Percentiles rank a stretch among this genome's conserved stretches.
phyloP scores from a whole-genome alignment of 768 basidiomycete genomes.

The Lepiota brunneoincarnata region DNA sequence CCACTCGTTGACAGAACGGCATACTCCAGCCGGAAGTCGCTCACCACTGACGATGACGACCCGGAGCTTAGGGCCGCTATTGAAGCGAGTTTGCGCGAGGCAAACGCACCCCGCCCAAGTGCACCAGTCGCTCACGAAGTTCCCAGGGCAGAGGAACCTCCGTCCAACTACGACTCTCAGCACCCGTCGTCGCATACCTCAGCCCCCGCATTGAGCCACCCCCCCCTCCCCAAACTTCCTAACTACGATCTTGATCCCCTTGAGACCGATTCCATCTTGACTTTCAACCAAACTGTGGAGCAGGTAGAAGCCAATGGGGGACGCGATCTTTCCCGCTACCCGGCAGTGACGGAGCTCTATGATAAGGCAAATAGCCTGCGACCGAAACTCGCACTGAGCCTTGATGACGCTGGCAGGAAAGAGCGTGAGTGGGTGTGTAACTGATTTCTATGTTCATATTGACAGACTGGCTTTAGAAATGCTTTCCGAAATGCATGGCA shows the following conservation, averaged over 20 bases:
- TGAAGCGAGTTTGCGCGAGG: constrained; percentile 91
- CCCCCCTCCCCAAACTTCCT: constrained; percentile 55
- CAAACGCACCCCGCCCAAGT: constrained; percentile 71
- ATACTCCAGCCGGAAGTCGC: constrained; percentile 32
- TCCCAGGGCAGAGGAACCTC: constrained; percentile 40
- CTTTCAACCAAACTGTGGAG: constrained; percentile 89
- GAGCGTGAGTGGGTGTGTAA: constrained; percentile 51
- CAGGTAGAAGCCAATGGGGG: constrained; percentile 78
- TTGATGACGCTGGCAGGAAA: constrained; percentile 85
- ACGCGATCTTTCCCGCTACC: constrained; percentile 75
- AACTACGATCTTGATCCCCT: constrained; percentile 78
- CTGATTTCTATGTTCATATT: not conserved
- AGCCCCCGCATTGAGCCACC: constrained; percentile 28
- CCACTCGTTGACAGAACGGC: constrained; percentile 61
- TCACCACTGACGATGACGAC: constrained; percentile 73
- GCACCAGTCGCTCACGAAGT: constrained; percentile 66
- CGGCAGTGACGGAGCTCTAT: constrained; percentile 80
- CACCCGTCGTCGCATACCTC: constrained; percentile 47
- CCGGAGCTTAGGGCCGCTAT: constrained; percentile 92
- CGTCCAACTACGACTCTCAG: constrained; percentile 32
- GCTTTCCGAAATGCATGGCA: constrained; percentile 91
- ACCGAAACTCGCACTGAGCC: constrained; percentile 78
- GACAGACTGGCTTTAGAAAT: constrained; percentile 51
- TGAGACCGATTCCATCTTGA: constrained; percentile 84
- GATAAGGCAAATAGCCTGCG: constrained; percentile 77